phyloP scores from a whole-genome alignment of 768 basidiomycete species.

The Leucocoprinus birnbaumii region DNA sequence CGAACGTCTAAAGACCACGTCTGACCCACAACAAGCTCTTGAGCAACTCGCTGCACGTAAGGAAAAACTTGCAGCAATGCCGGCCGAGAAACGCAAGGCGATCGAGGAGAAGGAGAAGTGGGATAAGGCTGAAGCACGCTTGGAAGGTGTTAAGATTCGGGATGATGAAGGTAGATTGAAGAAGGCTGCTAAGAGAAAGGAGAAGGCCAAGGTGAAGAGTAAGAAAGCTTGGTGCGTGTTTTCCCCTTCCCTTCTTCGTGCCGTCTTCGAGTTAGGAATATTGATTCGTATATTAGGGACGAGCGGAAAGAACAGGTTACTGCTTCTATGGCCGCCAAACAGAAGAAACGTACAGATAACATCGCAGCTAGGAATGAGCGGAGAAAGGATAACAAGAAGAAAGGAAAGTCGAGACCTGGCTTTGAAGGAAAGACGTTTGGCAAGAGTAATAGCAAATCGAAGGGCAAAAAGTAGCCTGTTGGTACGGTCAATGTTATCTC shows the following conservation, averaged over 20 bases:
- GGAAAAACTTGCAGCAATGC: conserved; percentile 70
- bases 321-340: conserved; percentile 75
- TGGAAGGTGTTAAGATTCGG: conserved; percentile 88
- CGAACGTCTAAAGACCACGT: conserved; percentile 59
- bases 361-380: conserved; percentile 84
- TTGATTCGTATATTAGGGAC: conserved; percentile 48
- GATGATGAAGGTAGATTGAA: conserved; percentile 86
- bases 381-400: conserved; percentile 65
- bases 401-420: conserved; percentile 70
- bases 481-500: background rate
- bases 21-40: conserved; percentile 86
- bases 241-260: background rate
- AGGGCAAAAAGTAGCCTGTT: conserved; percentile 2
- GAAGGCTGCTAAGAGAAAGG: conserved; percentile 90
- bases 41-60: conserved; percentile 75
- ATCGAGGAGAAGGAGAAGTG: conserved; percentile 84
- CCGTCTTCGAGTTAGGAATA: background rate
- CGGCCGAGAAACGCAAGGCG: conserved; percentile 80
- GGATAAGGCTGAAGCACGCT: conserved; percentile 83
- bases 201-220: conserved; percentile 84
- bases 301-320: conserved; percentile 80
- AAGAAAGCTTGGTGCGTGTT: conserved; percentile 81
- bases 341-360: conserved; percentile 91
- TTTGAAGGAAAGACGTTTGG: conserved; percentile 69
- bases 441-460: conserved; percentile 4